Conservation (phyloP, 2,329 filamentous ascomycete species). For the Aspergillus sergii region DNA sequence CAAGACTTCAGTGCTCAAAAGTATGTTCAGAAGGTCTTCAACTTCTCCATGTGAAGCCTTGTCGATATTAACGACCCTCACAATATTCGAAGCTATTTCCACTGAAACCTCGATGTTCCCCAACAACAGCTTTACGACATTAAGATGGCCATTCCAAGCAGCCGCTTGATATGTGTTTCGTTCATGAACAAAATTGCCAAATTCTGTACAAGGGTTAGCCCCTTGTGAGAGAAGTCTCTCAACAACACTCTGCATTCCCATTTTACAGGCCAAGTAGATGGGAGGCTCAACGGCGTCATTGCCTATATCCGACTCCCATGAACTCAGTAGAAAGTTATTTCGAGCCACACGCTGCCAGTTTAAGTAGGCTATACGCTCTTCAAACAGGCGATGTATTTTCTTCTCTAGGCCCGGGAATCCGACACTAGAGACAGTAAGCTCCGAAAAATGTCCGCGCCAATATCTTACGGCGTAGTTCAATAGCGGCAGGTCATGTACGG, state of each 20-base stretch:
- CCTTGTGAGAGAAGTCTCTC: neutral
- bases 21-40: neutral
- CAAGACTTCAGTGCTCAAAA: neutral
- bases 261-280: neutral
- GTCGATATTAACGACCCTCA: neutral
- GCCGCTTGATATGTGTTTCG: no score
- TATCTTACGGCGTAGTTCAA: neutral
- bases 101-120: neutral
- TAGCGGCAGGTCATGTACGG: neutral
- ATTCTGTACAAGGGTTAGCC: neutral
- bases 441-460: neutral
- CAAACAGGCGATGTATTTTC: neutral
- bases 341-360: neutral
- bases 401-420: neutral
- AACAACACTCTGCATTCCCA: neutral
- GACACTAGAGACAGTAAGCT: neutral
- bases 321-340: no score
- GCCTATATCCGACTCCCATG: accelerated
- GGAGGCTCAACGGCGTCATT: accelerated
- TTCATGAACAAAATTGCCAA: no score
- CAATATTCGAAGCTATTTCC: neutral
- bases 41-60: no score
- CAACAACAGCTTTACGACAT: neutral
- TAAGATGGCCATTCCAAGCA: neutral
- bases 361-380: neutral